These are phyloP conservation scores for Vanrija sp. DNA, from an alignment of 1,284 basidiomycete genomes.

Conservation along the genomic window DNA sequence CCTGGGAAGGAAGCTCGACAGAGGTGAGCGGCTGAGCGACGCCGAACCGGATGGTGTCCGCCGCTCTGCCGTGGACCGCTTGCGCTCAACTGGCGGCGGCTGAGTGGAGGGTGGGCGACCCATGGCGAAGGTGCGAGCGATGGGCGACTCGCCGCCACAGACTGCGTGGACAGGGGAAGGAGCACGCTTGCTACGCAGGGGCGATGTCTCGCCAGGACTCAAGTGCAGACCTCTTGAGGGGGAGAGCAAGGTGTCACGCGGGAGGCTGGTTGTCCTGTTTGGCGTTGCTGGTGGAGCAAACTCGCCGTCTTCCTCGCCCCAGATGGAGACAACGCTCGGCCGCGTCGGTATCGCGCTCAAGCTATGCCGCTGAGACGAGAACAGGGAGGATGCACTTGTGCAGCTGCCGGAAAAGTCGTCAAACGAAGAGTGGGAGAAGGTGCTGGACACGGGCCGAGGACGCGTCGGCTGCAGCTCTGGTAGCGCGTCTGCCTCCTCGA, in stretches of 20 bases:
- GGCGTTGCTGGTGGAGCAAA: background rate
- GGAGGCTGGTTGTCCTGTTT: slow-evolving; percentile 15
- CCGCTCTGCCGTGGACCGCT: no score
- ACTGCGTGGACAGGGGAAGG: no score
- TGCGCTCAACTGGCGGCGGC: no score
- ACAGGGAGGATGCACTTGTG: slow-evolving; percentile 31
- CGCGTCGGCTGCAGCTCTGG: slow-evolving; percentile 1
- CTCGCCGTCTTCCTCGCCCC: slow-evolving; percentile 20
- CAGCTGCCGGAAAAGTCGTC: slow-evolving; percentile 38
- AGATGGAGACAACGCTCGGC: slow-evolving; percentile 25
- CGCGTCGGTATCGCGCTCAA: slow-evolving; percentile 16
- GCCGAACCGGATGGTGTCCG: no score
- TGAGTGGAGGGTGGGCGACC: no score
- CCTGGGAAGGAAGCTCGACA: background rate
- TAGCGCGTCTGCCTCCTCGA: slow-evolving; percentile 1
- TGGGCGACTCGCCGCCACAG: background rate
- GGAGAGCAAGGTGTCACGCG: slow-evolving; percentile 23
- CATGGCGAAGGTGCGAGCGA: background rate
- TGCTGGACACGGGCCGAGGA: background rate
- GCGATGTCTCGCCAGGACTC: background rate
- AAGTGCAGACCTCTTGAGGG: background rate
- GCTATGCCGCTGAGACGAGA: slow-evolving; percentile 27
- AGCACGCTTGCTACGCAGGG: background rate
- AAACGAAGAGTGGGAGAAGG: slow-evolving; percentile 14
- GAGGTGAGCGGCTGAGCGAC: no score